Evolutionary conservation across 306 rosid genomes (phyloP).

Genomic region (Vachellia collinsii): DNA sequence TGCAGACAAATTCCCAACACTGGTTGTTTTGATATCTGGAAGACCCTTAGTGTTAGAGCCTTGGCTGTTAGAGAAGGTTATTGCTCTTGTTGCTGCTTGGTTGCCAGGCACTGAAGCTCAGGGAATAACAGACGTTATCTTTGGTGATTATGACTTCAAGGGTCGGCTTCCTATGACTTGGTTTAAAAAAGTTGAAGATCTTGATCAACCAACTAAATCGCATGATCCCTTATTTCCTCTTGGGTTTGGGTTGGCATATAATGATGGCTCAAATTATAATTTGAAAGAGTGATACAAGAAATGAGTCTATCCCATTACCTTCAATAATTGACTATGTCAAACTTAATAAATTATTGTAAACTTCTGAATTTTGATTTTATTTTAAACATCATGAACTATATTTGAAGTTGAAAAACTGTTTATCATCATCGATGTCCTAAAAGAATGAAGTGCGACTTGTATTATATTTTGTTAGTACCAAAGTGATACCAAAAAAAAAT

Average conservation of each 20-base stretch:
- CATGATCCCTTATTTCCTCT: conserved; percentile 74
- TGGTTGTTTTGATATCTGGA: conserved; percentile 82
- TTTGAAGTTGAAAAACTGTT: no score
- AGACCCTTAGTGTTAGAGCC: conserved; percentile 77
- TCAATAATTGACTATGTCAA: no score
- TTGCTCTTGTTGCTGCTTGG: conserved; percentile 65
- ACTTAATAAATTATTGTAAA: no score
- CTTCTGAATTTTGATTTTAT: no score
- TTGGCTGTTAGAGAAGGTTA: conserved; percentile 57
- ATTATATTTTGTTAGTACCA: no score
- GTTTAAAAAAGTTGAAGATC: conserved; percentile 62
- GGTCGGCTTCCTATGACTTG: conserved; percentile 83
- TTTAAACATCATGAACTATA: no score
- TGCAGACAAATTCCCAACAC: conserved; percentile 70
- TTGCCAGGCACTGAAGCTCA: conserved; percentile 49
- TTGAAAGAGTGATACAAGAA: no score
- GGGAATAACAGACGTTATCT: conserved; percentile 80
- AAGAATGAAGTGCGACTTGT: no score
- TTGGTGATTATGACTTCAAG: conserved; percentile 69
- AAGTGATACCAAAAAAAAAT: no score
- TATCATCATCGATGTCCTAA: no score
- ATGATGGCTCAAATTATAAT: not conserved
- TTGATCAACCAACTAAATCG: conserved; percentile 47
- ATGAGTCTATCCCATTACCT: no score
- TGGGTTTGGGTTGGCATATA: conserved; percentile 61